Evolutionary conservation across 2,329 filamentous ascomycete genomes (phyloP).

Genomic region (Fusarium marasasianum): DNA sequence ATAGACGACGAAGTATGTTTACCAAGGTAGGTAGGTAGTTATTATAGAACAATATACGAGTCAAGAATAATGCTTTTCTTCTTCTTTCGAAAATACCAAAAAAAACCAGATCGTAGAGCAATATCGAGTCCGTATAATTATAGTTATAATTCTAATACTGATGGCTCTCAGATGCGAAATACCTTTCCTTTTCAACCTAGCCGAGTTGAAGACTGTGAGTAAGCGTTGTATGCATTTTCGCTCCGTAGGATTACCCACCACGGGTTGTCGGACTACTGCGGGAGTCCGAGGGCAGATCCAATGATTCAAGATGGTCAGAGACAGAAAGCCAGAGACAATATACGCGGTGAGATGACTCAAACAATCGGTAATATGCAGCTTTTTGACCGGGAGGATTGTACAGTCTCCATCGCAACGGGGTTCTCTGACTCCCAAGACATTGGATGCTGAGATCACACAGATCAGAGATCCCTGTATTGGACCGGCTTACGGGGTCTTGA

Average conservation of each 20-base stretch:
- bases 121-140: neutral
- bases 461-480: neutral
- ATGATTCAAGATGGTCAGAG: neutral
- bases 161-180: neutral
- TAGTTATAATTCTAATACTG: neutral
- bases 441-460: neutral
- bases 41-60: neutral
- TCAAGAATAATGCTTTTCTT: neutral
- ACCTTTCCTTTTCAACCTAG: neutral
- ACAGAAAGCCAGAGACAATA: constrained; percentile 7
- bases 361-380: neutral
- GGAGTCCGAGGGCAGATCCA: constrained; percentile 32
- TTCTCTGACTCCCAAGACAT: neutral
- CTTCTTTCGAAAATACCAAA: neutral
- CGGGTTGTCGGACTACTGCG: constrained; percentile 36
- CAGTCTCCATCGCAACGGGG: neutral
- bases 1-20: neutral
- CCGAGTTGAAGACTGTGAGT: neutral
- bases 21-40: neutral
- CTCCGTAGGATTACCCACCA: neutral
- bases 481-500: neutral
- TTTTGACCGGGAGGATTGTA: neutral
- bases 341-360: constrained; percentile 30
- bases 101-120: neutral
- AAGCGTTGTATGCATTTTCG: constrained; percentile 8